Percentiles rank a stretch among this genome's conserved stretches.
Evolutionary conservation across 768 basidiomycete species (phyloP).

Genomic region (Lentinula guzmanii): DNA sequence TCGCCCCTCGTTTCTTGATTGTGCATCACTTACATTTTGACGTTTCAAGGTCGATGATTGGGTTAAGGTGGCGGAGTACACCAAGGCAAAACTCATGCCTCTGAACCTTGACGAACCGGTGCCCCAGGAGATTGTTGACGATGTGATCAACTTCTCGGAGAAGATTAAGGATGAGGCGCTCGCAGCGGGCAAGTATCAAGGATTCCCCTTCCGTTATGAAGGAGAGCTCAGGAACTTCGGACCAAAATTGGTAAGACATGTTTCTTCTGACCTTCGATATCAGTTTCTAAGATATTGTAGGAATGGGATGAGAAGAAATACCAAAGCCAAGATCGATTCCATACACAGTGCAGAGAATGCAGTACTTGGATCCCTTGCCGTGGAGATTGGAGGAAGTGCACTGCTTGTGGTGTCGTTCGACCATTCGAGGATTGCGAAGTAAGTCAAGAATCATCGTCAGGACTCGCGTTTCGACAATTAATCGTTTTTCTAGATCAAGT

Average conservation of each 20-base stretch:
- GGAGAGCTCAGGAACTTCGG: slow-evolving; percentile 9
- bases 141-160: slow-evolving; percentile 11
- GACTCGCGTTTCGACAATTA: neutral
- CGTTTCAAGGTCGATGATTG: slow-evolving; percentile 10
- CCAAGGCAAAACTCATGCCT: slow-evolving; percentile 8
- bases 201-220: slow-evolving; percentile 12
- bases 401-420: slow-evolving; percentile 10
- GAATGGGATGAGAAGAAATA: slow-evolving; percentile 11
- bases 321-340: slow-evolving; percentile 8
- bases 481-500: slow-evolving; percentile 4
- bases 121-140: slow-evolving; percentile 11
- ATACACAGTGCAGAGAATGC: slow-evolving; percentile 9
- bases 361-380: slow-evolving; percentile 10
- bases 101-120: slow-evolving; percentile 11
- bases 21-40: neutral
- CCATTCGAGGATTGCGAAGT: slow-evolving; percentile 12
- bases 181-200: slow-evolving; percentile 10
- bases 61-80: slow-evolving; percentile 11
- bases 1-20: neutral
- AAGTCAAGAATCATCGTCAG: neutral
- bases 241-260: slow-evolving; percentile 6
- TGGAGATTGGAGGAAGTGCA: slow-evolving; percentile 12
- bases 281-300: neutral
- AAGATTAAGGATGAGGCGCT: slow-evolving; percentile 10
- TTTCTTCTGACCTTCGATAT: neutral